Base-by-base conservation (phyloP, 352 stramenopile genomes). In the Phytophthora ohioensis region DNA sequence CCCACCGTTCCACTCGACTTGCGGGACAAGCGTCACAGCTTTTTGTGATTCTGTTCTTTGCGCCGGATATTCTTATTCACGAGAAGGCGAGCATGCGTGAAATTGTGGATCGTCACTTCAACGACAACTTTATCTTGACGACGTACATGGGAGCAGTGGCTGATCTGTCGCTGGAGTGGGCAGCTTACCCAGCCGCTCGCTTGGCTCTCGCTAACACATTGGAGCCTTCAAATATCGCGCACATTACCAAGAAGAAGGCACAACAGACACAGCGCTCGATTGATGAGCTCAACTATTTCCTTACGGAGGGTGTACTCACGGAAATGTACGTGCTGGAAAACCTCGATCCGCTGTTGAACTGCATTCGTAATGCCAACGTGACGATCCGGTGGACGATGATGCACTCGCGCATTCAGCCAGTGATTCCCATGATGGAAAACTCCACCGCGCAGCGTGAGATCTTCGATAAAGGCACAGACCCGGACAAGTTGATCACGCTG, bases 61-160 rank as follows among this genome's bases (percentile, higher is more conserved):
- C 92, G 10, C 92, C 96, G 0, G 85, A 96, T 32, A 96, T 97
- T 60, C 59, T 98, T 15, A 97, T 97, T 63, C 88, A 97, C 62
- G 93, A 98, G 36, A 91, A 94, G 49, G 82, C 88, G 45, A 97
- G 80, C 56, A 97, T 99, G 90, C 90, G 96, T 45, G 94, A 98
- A 76, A 97, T 98, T 59, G 95, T 98, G 4, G 96, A 99, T 78
- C 92, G 93, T 27, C 94, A 97, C 70, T 99, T 99, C 69, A 96
- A 97, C 67, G 96, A 99, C 78, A 99, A 98, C 82, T 99, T 97
- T 66, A 97, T 99, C 56, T 76, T 99, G 51, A 89, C 92, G 39
- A 97, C 88, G n/a, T 98, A 98, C 75, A 98, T 98, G 93, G 96
- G 96, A 30, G 83, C 95, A 12, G 90, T 98, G 17, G 93, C 96